Evolutionary conservation across 768 basidiomycete genomes (phyloP), one percentile per base, ranked within the genome.

Genomic region (Podaxis sp.): DNA sequence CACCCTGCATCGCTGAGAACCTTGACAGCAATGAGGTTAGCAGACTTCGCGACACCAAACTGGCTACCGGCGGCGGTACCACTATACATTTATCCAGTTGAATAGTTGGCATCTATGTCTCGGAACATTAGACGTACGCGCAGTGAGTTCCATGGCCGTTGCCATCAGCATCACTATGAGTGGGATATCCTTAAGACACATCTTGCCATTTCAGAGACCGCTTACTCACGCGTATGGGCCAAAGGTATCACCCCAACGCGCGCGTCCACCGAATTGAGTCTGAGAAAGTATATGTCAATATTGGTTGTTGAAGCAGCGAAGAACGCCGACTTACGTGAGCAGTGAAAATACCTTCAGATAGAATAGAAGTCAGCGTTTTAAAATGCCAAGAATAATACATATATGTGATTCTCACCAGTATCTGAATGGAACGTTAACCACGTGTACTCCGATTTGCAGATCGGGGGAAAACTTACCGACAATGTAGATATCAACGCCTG

Each of bases 101-200:
- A 44, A 44, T 25, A 21, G 9, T 23, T 23, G 47, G 25, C 27
- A 11, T 18, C 9, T 36, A 21, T 47, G 35, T 9, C 18, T 16
- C 25, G 21, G 2, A 53, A 14, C 23, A 2, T 18, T 21, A 28
- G 16, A 58, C 66, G 36, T 59, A 70, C 67, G 72, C 68, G 59
- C 40, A 61, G 60, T 75, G 74, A 13, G 76, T 74, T n/a, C 76
- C 76, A 56, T 77, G 76, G n/a, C 77, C 77, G 59, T 74, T 68
- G 14, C 71, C 76, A 61, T 77, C 77, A 46, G 65, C 64, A 36
- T 68, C 62, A 21, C 54, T 61, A 38, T 16, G 4, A 4, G 7
- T 42, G 21, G 16, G 14, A 4, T 37, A 13, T 42, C 50, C 16
- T 16, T 40, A 10, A 56, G 36, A 25, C 10, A 35, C 13, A 27